Evolutionary conservation across 345 rosid species (phyloP), one percentile per base, ranked within the genome.

Genomic region (Euphorbia lathyris): DNA sequence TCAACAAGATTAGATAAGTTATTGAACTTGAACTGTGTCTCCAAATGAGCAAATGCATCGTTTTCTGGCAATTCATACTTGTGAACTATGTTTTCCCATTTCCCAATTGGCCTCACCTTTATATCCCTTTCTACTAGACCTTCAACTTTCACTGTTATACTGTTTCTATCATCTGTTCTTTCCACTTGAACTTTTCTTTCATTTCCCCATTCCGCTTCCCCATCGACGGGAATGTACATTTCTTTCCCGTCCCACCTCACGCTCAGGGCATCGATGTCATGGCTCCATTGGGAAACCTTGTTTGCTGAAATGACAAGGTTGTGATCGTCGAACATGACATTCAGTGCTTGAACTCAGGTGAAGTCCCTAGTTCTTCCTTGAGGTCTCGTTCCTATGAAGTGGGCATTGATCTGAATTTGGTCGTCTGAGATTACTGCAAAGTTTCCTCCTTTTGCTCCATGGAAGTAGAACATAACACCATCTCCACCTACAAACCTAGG

Each of bases 391-490:
- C 92, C 92, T 2, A 85, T 83, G 77, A 92, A 84, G 57, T 88
- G 90, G 25, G 90, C 91, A 52, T 85, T 91, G 72, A 87, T 86
- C 26, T 89, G 93, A 30, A 87, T 81, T 70, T 88, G 79, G 4
- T 81, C 68, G 27, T 87, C 90, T 0, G 93, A 87, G 69, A 88
- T 83, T 19, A 87, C 77, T 42, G 92, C 93, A 20, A 88, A 87
- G 90, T 83, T 89, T 16, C 88, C 87, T 26, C 77, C 90, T 43
- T 70, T 83, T 19, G 75, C 66, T 73, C 93, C 93, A 7, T 89
- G 95, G 86, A 91, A 89, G 71, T 89, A 89, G 82, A 91, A 89
- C 90, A 87, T 85, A 27, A 79, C 86, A 27, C 97, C 95, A 55
- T 89, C 95, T n/a, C 95, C 91, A 19, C 95, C 95, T 0, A 86